Conservation (phyloP, 225 moss, liverwort and hornwort species). For the Physcomitrium patens region DNA sequence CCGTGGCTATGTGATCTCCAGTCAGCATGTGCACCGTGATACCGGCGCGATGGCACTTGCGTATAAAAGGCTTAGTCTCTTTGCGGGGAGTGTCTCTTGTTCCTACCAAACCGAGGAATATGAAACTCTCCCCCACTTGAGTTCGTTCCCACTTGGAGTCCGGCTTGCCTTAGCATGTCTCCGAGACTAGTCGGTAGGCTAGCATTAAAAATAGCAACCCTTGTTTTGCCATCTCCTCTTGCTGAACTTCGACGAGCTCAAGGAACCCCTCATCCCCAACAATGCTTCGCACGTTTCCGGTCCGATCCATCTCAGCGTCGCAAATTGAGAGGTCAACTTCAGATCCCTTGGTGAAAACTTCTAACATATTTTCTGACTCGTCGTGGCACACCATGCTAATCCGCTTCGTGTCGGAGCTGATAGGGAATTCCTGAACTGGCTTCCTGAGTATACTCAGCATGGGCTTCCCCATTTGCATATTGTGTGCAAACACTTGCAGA, state of each 20-base stretch:
- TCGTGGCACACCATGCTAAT: constrained; percentile 3
- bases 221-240: background rate
- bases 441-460: background rate
- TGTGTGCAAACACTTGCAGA: constrained; percentile 6
- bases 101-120: background rate
- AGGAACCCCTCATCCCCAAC: background rate
- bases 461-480: constrained; percentile 13
- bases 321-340: background rate
- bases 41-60: constrained; percentile 4
- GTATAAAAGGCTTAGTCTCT: background rate
- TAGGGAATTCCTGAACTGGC: background rate
- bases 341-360: constrained; percentile 5
- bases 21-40: constrained; percentile 16
- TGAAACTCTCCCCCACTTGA: background rate
- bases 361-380: background rate
- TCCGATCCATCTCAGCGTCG: background rate
- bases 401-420: background rate
- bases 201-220: background rate
- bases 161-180: background rate
- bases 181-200: background rate
- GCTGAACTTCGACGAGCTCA: background rate
- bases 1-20: constrained; percentile 11
- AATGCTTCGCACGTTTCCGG: background rate
- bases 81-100: constrained; percentile 3
- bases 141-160: background rate